A percentile compares a stretch with the other conserved stretches of the same genome.
Evolutionary conservation across 345 rosid species (phyloP).

Genomic region (Isatis tinctoria): DNA sequence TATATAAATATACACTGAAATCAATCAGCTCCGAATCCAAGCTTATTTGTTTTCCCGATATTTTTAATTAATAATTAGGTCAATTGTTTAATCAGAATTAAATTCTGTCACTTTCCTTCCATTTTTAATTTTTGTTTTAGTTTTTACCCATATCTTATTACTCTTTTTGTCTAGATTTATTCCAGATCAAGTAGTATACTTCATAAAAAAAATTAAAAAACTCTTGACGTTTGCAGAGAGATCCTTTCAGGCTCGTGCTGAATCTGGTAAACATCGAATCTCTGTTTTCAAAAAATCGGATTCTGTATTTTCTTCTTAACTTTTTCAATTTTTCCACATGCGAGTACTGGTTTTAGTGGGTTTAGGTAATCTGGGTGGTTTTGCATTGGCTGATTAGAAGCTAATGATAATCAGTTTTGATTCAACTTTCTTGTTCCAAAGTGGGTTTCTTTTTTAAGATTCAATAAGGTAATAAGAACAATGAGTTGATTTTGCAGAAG

Average conservation of each 20-base stretch:
- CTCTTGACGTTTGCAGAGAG: slow-evolving; percentile 13
- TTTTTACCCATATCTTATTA: neutral
- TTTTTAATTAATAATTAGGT: neutral
- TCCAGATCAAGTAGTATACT: slow-evolving; percentile 23
- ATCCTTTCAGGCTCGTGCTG: neutral
- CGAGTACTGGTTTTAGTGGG: neutral
- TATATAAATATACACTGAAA: neutral
- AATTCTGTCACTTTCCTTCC: neutral
- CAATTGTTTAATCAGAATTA: slow-evolving; percentile 7
- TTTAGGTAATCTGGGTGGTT: slow-evolving; percentile 6
- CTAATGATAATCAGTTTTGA: neutral
- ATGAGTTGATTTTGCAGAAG: neutral
- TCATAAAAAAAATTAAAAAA: too few relatives aligned
- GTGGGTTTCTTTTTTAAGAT: neutral
- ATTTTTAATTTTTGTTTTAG: neutral
- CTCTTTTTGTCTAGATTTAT: slow-evolving; percentile 6
- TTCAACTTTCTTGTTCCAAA: neutral
- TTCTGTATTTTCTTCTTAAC: neutral
- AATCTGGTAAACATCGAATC: slow-evolving; percentile 26
- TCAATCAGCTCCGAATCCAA: slow-evolving; percentile 5
- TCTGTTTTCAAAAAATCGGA: neutral
- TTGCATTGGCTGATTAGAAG: slow-evolving; percentile 18
- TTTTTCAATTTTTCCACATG: neutral
- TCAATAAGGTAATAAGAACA: neutral
- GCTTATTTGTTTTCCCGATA: neutral